phyloP scores from a whole-genome alignment of 1,139 yeast genomes.

The Magnusiomyces tetraspermus region DNA sequence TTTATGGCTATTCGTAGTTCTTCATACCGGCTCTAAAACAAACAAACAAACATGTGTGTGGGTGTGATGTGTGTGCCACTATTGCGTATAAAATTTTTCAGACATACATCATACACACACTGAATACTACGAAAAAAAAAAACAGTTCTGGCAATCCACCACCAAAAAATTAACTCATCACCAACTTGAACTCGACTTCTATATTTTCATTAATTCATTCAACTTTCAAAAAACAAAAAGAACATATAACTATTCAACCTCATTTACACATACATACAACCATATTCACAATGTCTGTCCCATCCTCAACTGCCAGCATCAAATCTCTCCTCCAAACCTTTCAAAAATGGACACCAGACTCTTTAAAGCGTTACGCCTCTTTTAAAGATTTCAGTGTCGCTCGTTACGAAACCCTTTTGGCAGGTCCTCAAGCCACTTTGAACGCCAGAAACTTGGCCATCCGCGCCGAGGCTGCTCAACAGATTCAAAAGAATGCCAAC shows the following conservation, averaged over 20 bases:
- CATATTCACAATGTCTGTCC: not conserved
- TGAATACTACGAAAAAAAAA: not conserved
- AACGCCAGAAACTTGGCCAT: slow-evolving; percentile 22
- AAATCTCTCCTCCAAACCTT: slow-evolving; percentile 16
- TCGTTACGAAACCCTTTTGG: slow-evolving; percentile 22
- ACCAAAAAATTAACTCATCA: not conserved
- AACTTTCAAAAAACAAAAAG: slow-evolving; percentile 14
- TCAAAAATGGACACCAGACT: slow-evolving; percentile 25
- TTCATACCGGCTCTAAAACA: no score
- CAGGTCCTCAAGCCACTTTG: slow-evolving; percentile 20
- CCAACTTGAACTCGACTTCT: no score
- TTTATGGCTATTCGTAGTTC: no score
- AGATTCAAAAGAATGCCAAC: slow-evolving; percentile 21
- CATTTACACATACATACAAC: not conserved
- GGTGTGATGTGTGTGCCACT: no score
- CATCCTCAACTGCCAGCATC: slow-evolving; percentile 19
- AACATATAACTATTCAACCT: not conserved
- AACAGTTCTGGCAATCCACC: not conserved
- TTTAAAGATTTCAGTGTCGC: slow-evolving; percentile 26
- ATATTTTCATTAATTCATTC: no score
- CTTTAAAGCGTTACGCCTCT: slow-evolving; percentile 28
- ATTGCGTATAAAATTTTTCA: not conserved
- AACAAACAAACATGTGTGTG: no score
- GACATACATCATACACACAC: not conserved
- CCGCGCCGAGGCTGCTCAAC: slow-evolving; percentile 25